A percentile compares a stretch with the other conserved stretches of the same genome.
Evolutionary conservation across 2,329 filamentous ascomycete genomes (phyloP).

Genomic region (Graphilbum fragrans): DNA sequence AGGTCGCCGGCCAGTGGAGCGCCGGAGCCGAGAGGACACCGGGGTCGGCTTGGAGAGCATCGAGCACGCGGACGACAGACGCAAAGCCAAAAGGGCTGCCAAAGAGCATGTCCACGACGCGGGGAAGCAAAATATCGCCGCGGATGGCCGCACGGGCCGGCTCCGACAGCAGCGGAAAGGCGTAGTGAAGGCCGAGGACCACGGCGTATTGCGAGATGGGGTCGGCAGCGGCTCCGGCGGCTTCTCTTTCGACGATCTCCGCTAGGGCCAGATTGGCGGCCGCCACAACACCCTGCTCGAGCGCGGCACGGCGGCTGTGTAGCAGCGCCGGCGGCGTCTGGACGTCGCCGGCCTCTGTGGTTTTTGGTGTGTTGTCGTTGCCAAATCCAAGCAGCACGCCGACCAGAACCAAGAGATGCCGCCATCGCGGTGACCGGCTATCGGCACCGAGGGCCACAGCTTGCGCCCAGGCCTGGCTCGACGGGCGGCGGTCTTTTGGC

Average conservation of each 20-base stretch:
- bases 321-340: slow-evolving; percentile 47
- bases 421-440: slow-evolving; percentile 56
- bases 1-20: slow-evolving; percentile 52
- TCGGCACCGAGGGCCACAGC: slow-evolving; percentile 46
- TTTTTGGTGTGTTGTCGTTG: slow-evolving; percentile 25
- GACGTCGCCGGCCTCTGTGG: background rate
- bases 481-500: slow-evolving; percentile 17
- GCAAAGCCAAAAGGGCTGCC: slow-evolving; percentile 60
- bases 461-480: slow-evolving; percentile 41
- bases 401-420: slow-evolving; percentile 69
- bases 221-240: slow-evolving; percentile 20
- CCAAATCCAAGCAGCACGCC: slow-evolving; percentile 71
- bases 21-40: background rate
- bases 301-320: slow-evolving; percentile 46
- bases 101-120: slow-evolving; percentile 49
- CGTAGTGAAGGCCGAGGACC: slow-evolving; percentile 62
- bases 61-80: slow-evolving; percentile 70
- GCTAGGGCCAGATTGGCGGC: slow-evolving; percentile 66
- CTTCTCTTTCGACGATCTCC: slow-evolving; percentile 18
- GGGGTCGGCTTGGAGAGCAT: slow-evolving; percentile 51
- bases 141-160: slow-evolving; percentile 45
- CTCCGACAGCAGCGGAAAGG: slow-evolving; percentile 59
- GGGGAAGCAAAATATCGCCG: slow-evolving; percentile 58
- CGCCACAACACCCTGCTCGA: slow-evolving; percentile 62
- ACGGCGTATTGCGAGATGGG: slow-evolving; percentile 39